Percentiles rank a stretch among this genome's conserved stretches.
These are phyloP conservation scores for Kodamaea kaohsiungensis DNA, from an alignment of 805 yeast genomes.

Conservation along the genomic window DNA sequence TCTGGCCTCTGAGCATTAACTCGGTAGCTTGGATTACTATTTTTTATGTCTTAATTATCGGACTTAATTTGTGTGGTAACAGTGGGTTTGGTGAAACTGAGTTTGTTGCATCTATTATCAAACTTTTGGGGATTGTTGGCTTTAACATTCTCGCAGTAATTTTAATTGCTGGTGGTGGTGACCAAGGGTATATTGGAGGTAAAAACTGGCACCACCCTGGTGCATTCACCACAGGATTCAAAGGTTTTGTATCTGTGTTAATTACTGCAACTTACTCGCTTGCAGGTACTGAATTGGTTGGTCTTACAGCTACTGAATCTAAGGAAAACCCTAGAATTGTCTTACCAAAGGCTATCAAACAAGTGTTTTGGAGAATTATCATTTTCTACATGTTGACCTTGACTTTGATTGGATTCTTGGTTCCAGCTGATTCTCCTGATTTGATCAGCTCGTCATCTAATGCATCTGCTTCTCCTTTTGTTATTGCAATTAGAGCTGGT, in stretches of 20 bases:
- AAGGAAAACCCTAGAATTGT: slow-evolving; percentile 38
- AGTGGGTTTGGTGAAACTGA: slow-evolving; percentile 42
- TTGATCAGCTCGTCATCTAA: slow-evolving; percentile 28
- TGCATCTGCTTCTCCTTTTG: slow-evolving; percentile 44
- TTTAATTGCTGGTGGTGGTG: slow-evolving; percentile 41
- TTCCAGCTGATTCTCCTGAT: slow-evolving; percentile 29
- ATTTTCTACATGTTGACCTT: slow-evolving; percentile 43
- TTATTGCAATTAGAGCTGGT: slow-evolving; percentile 42
- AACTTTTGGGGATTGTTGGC: slow-evolving; percentile 40
- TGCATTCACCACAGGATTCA: slow-evolving; percentile 36
- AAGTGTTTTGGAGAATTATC: slow-evolving; percentile 43
- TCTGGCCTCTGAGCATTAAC: slow-evolving; percentile 40
- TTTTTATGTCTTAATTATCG: slow-evolving; percentile 38
- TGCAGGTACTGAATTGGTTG: slow-evolving; percentile 45
- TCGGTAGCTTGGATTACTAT: slow-evolving; percentile 44
- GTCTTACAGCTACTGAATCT: slow-evolving; percentile 39
- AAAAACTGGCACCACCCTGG: slow-evolving; percentile 40
- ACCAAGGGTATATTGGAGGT: slow-evolving; percentile 39
- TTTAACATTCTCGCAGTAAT: slow-evolving; percentile 41
- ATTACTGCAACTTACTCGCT: slow-evolving; percentile 44
- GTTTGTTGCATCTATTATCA: slow-evolving; percentile 35
- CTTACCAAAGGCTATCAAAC: slow-evolving; percentile 43
- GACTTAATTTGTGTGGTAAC: slow-evolving; percentile 35
- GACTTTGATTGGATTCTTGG: slow-evolving; percentile 41
- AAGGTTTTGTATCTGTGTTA: slow-evolving; percentile 40